These are phyloP conservation scores for Hemisphaericaspora xylofermentans DNA, from an alignment of 1,139 yeast genomes.

Conservation along the genomic window DNA sequence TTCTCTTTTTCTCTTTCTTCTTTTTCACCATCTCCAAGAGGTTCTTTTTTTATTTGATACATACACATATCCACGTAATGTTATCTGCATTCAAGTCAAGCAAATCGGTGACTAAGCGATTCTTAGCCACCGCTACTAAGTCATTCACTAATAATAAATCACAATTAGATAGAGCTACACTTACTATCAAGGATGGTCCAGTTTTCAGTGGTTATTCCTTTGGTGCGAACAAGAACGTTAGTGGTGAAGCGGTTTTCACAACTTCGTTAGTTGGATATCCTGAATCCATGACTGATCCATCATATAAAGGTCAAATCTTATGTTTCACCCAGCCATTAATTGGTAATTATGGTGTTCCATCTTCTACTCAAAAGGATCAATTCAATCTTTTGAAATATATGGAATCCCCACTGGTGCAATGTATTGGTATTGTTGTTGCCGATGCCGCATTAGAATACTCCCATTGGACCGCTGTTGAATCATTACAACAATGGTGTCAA, in stretches of 20 bases:
- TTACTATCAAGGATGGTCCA: constrained; percentile 91
- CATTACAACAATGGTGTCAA: constrained; percentile 92
- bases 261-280: constrained; percentile 98
- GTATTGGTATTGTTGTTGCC: constrained; percentile 93
- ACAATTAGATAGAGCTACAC: constrained; percentile 75
- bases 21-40: neutral
- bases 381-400: constrained; percentile 82
- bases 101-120: constrained; percentile 9
- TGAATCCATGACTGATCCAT: constrained; percentile 98
- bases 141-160: constrained; percentile 36
- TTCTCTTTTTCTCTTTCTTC: constrained; percentile 4
- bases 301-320: constrained; percentile 92
- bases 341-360: constrained; percentile 98
- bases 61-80: neutral
- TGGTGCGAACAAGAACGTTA: constrained; percentile 87
- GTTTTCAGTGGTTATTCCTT: constrained; percentile 90
- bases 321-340: constrained; percentile 96
- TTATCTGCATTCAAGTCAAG: constrained; percentile 4
- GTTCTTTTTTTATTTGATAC: neutral
- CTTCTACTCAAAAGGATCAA: constrained; percentile 75
- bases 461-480: constrained; percentile 99
- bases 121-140: constrained; percentile 42
- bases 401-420: constrained; percentile 88
- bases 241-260: constrained; percentile 97
- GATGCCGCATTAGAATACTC: constrained; percentile 94